These are phyloP conservation scores for Inosperma sp. DNA, from an alignment of 768 basidiomycete genomes.

Conservation along the genomic window DNA sequence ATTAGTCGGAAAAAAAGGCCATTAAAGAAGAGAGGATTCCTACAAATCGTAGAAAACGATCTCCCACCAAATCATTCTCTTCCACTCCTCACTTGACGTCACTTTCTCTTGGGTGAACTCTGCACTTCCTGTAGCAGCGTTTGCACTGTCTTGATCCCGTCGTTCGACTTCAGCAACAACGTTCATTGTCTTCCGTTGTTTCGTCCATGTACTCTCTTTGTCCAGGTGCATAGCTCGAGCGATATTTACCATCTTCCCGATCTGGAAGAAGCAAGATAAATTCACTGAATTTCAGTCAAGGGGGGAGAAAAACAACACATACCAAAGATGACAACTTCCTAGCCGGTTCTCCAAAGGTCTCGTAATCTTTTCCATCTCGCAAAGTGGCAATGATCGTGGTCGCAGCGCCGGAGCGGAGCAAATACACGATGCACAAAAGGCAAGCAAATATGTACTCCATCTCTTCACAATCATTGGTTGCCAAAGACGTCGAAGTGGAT, in stretches of 20 bases:
- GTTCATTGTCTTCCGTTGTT: slow-evolving; percentile 4
- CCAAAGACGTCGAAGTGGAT: slow-evolving; percentile 11
- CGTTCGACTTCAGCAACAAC: not conserved
- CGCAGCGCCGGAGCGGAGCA: slow-evolving; percentile 17
- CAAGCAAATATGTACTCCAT: slow-evolving; percentile 58
- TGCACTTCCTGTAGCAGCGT: slow-evolving; percentile 2
- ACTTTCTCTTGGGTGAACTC: not conserved
- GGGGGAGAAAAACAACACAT: slow-evolving; percentile 14
- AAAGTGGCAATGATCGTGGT: not conserved
- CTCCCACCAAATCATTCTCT: slow-evolving; percentile 68
- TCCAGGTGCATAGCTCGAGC: slow-evolving; percentile 62
- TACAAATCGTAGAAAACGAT: slow-evolving; percentile 74
- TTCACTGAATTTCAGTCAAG: not conserved
- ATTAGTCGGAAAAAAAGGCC: slow-evolving; percentile 6
- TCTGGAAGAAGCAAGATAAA: slow-evolving; percentile 29
- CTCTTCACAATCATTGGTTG: slow-evolving; percentile 24
- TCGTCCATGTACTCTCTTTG: slow-evolving; percentile 32
- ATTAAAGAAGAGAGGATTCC: slow-evolving; percentile 27
- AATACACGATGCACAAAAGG: slow-evolving; percentile 48
- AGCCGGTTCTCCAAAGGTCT: slow-evolving; percentile 12
- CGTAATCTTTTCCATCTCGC: slow-evolving; percentile 2
- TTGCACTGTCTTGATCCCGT: not conserved
- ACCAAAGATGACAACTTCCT: slow-evolving; percentile 33
- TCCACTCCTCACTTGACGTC: slow-evolving; percentile 26
- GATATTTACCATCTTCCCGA: slow-evolving; percentile 65